Evolutionary conservation across 192 early-diverging fungal genomes (phyloP).

Genomic region (Paraglomus brasilianum): DNA sequence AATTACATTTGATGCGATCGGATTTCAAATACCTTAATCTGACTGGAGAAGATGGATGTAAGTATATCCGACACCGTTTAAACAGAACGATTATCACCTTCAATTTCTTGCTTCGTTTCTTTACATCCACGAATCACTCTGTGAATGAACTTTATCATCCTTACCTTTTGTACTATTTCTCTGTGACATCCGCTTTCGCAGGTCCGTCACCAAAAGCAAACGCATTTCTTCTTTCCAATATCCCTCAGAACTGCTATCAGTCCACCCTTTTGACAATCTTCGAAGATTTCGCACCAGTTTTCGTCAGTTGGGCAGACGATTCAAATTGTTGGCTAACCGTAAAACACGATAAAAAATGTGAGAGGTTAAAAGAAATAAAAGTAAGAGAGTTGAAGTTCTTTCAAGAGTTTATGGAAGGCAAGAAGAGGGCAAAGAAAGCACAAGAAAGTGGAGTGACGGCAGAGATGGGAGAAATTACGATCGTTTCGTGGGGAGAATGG

Average conservation of each 20-base stretch:
- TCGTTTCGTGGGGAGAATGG: conserved; percentile 20
- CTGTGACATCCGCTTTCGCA: neutral
- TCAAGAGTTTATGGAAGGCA: conserved; percentile 10
- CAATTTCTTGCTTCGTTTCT: neutral
- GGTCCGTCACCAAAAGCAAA: conserved; percentile 17
- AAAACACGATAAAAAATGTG: conserved; percentile 21
- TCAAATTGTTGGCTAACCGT: conserved; percentile 30
- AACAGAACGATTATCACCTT: neutral
- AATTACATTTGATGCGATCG: conserved; percentile 66
- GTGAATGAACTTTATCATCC: neutral
- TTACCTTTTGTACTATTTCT: neutral
- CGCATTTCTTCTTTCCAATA: conserved; percentile 27
- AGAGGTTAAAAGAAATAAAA: neutral
- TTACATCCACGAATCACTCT: neutral
- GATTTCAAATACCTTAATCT: conserved; percentile 62
- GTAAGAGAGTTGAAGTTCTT: conserved; percentile 21
- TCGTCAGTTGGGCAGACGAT: conserved; percentile 28
- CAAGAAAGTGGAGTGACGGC: conserved; percentile 15
- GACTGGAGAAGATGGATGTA: conserved; percentile 44
- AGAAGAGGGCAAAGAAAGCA: conserved; percentile 2
- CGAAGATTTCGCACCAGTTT: conserved; percentile 22
- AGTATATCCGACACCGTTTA: neutral
- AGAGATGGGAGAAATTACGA: conserved; percentile 6
- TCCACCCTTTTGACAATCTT: conserved; percentile 12
- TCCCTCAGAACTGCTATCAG: conserved; percentile 6